A percentile compares a stretch with the other conserved stretches of the same genome.
Evolutionary conservation across 495 filamentous ascomycete species (phyloP).

Genomic region (Ramalina intermedia): DNA sequence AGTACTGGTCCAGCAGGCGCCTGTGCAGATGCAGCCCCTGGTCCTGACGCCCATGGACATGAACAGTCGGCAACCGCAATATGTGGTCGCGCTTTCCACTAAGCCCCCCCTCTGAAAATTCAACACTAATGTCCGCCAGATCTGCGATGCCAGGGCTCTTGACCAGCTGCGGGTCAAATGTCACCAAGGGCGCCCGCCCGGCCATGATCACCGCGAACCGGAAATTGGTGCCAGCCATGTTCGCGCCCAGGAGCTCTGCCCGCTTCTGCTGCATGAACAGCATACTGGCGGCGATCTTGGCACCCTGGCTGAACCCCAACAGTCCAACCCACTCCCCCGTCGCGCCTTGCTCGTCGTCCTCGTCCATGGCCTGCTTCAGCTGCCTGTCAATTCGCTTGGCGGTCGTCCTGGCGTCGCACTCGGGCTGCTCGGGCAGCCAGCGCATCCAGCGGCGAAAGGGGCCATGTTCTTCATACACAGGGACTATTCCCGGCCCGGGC

Average conservation of each 20-base stretch:
- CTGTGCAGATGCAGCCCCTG: constrained; percentile 36
- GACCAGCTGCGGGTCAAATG: constrained; percentile 24
- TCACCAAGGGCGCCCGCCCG: constrained; percentile 40
- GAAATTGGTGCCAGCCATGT: constrained; percentile 37
- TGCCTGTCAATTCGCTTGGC: neutral
- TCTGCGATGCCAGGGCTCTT: constrained; percentile 40
- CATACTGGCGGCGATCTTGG: constrained; percentile 41
- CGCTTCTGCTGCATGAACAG: constrained; percentile 15
- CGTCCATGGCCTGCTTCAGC: constrained; percentile 7
- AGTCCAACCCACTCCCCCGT: constrained; percentile 42
- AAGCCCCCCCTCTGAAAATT: constrained; percentile 24
- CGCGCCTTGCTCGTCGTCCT: constrained; percentile 26
- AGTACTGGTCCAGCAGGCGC: constrained; percentile 33
- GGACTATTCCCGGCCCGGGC: constrained; percentile 33
- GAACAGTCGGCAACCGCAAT: constrained; percentile 37
- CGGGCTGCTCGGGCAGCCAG: constrained; percentile 27
- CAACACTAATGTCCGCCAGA: constrained; percentile 20
- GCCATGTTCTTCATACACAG: constrained; percentile 39
- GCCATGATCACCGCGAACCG: constrained; percentile 38
- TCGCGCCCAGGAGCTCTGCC: constrained; percentile 5
- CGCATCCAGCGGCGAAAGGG: constrained; percentile 47
- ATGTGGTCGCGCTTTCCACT: constrained; percentile 13
- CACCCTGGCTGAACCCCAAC: constrained; percentile 43
- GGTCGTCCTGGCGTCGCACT: neutral
- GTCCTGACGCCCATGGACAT: constrained; percentile 45